Percentiles rank a stretch among this genome's conserved stretches.
These are phyloP conservation scores for Pestalotiopsis sp. DNA, from an alignment of 2,329 filamentous ascomycete species.

Conservation along the genomic window DNA sequence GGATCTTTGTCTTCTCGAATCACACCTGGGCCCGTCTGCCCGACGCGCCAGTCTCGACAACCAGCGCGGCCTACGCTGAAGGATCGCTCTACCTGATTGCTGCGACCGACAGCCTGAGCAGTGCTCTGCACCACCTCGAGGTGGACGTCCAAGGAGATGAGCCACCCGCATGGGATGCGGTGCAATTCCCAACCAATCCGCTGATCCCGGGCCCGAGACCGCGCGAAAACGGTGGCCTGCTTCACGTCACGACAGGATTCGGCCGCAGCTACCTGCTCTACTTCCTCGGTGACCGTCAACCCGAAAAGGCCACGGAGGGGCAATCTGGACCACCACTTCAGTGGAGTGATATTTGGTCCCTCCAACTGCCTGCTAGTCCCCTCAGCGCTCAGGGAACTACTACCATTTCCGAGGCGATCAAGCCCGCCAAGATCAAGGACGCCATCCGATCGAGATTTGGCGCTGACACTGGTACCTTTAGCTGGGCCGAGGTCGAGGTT, in stretches of 20 bases:
- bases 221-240: slow-evolving; percentile 44
- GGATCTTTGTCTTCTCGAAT: slow-evolving; percentile 51
- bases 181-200: slow-evolving; percentile 39
- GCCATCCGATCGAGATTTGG: slow-evolving; percentile 44
- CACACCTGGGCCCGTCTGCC: slow-evolving; percentile 54
- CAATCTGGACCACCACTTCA: slow-evolving; percentile 25
- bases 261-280: slow-evolving; percentile 55
- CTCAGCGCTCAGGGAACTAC: slow-evolving; percentile 22
- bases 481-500: slow-evolving; percentile 54
- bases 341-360: slow-evolving; percentile 51
- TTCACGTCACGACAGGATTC: slow-evolving; percentile 52
- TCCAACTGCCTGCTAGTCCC: slow-evolving; percentile 48
- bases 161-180: slow-evolving; percentile 40
- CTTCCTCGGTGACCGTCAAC: slow-evolving; percentile 43
- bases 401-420: slow-evolving; percentile 37
- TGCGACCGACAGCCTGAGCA: slow-evolving; percentile 34
- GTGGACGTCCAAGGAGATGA: slow-evolving; percentile 32
- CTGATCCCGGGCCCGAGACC: slow-evolving; percentile 42
- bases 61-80: slow-evolving; percentile 45
- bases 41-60: slow-evolving; percentile 38
- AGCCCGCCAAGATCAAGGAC: slow-evolving; percentile 53
- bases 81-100: slow-evolving; percentile 50
- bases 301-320: slow-evolving; percentile 12
- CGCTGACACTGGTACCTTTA: slow-evolving; percentile 46
- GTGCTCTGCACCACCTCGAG: slow-evolving; percentile 38